Conservation (phyloP, 2,329 filamentous ascomycete genomes). For the Madurella fahalii region DNA sequence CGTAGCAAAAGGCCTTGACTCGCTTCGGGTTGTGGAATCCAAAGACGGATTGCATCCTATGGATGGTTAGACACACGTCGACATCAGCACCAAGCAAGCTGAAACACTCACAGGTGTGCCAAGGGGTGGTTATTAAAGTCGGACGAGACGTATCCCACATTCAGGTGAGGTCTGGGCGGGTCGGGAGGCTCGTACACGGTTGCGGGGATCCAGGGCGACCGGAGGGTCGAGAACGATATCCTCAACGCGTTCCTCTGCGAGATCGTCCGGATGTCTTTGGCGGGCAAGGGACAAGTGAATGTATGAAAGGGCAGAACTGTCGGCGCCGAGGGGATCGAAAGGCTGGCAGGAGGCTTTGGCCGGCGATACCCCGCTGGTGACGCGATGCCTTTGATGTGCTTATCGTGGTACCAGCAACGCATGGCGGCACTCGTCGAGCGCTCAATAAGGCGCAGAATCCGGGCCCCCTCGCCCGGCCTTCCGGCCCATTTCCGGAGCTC, state of each 20-base stretch:
- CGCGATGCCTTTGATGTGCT: conserved; percentile 59
- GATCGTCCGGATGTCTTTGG: conserved; percentile 87
- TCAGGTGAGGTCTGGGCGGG: conserved; percentile 78
- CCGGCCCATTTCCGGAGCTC: conserved; percentile 61
- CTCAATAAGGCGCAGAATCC: conserved; percentile 78
- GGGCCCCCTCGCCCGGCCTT: conserved; percentile 81
- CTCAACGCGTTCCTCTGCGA: conserved; percentile 91
- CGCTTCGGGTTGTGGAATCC: conserved; percentile 73
- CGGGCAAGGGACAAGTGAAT: conserved; percentile 89
- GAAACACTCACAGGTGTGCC: conserved; percentile 66
- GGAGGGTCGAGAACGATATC: conserved; percentile 86
- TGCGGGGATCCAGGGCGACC: conserved; percentile 77
- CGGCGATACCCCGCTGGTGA: conserved; percentile 61
- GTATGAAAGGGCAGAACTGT: conserved; percentile 97
- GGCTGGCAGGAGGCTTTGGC: conserved; percentile 65
- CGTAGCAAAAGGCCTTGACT: conserved; percentile 89
- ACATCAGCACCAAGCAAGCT: neutral
- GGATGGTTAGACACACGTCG: conserved; percentile 1
- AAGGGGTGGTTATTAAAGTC: conserved; percentile 99
- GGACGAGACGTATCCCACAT: conserved; percentile 92
- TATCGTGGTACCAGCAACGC: conserved; percentile 86
- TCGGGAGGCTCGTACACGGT: conserved; percentile 80
- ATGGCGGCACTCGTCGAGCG: conserved; percentile 72
- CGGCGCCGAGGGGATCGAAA: conserved; percentile 80
- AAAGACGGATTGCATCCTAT: conserved; percentile 93